Percentiles rank a stretch among this genome's conserved stretches.
These are phyloP conservation scores for Alternaria novae-zelandiae DNA, from an alignment of 2,329 filamentous ascomycete genomes.

Conservation along the genomic window DNA sequence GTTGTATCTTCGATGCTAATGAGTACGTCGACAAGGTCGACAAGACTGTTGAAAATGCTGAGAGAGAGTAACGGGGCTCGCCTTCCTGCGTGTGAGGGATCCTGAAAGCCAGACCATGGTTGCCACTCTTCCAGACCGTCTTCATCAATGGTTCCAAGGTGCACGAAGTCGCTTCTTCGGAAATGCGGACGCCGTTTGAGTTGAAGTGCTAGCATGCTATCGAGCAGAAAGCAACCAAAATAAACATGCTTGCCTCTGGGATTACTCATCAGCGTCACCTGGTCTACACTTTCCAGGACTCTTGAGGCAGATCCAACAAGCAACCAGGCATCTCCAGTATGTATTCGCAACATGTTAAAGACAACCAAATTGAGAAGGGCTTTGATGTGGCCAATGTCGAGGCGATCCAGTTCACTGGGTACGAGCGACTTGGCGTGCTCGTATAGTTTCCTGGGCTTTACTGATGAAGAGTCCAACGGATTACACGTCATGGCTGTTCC, in stretches of 20 bases:
- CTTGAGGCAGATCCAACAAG: conserved; percentile 69
- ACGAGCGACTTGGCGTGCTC: conserved; percentile 38
- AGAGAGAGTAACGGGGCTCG: conserved; percentile 51
- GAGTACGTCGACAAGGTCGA: conserved; percentile 41
- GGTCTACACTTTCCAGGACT: conserved; percentile 54
- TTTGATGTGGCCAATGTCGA: conserved; percentile 51
- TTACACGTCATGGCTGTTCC: conserved; percentile 10
- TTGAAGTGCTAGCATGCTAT: conserved; percentile 63
- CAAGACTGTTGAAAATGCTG: conserved; percentile 61
- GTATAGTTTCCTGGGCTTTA: conserved; percentile 31
- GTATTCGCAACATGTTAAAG: conserved; percentile 65
- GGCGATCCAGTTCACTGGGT: conserved; percentile 37
- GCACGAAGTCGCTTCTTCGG: conserved; percentile 55
- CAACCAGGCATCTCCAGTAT: conserved; percentile 67
- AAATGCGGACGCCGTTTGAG: conserved; percentile 61
- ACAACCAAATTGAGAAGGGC: conserved; percentile 61
- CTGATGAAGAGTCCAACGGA: conserved; percentile 4
- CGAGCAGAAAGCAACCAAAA: conserved; percentile 68
- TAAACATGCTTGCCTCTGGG: conserved; percentile 51
- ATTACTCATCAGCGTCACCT: conserved; percentile 35
- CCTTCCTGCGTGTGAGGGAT: conserved; percentile 18
- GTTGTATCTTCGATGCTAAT: conserved; percentile 11
- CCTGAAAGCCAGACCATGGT: conserved; percentile 65
- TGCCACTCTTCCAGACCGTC: conserved; percentile 78
- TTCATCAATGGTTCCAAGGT: conserved; percentile 61